Evolutionary conservation across 164 flowering plant genomes (phyloP), one percentile per base, ranked within the genome.

Genomic region (Umbellularia californica): DNA sequence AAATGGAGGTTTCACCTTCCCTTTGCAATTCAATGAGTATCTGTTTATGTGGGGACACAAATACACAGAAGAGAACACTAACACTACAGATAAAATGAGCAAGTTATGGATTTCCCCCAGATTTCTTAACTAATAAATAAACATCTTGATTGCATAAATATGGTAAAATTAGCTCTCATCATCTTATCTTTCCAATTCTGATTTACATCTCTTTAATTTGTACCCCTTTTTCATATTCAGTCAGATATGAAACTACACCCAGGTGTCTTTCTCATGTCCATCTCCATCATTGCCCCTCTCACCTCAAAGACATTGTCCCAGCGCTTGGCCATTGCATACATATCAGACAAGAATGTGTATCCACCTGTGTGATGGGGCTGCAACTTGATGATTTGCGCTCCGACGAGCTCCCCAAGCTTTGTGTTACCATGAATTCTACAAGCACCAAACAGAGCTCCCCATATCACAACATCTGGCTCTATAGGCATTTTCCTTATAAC

Each of bases 371-470:
- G 24, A 52, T 70, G 52, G 7, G 80, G 78, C 58, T 72, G 78
- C 71, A 79, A 20, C 47, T 79, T 79, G 47, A 72, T 74, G 20
- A 71, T 71, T 66, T 74, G 80, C 14, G 69, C 77, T 1, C 33
- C 74, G 5, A 74, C 77, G 13, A 78, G 77, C 68, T 78, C 77
- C 71, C 81, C 78, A 20, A 80, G 30, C 72, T 51, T 52, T 5
- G 71, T 35, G 33, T 66, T 14, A 1, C 77, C 75, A 74, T 77
- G 71, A 17, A 28, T 70, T 71, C 75, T 58, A 51, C 74, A 77
- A 14, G 71, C 79, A 19, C 75, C 77, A n/a, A 80, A 65, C 72
- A 80, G 70, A 69, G 82, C 72, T 66, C 77, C 79, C 82, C 79
- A 80, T 47, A 77, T 73, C n/a, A 65, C 74, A 10, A 58, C 55